A percentile compares a stretch with the other conserved stretches of the same genome.
phyloP scores from a whole-genome alignment of 139 green algal species.

The Coelastrella sp. region DNA sequence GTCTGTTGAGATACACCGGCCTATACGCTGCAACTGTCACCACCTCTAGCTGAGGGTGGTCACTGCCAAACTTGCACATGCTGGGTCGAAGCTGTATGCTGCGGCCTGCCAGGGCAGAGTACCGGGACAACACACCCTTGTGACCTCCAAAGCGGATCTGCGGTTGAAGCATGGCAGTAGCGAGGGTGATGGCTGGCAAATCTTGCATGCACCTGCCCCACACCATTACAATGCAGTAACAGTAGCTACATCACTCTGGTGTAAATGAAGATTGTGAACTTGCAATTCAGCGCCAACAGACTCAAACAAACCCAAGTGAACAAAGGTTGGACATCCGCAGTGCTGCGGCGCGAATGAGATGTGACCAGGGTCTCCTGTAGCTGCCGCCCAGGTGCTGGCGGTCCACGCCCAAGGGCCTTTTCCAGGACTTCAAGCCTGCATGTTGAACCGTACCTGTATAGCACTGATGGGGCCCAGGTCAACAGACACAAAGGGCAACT shows the following conservation, averaged over 20 bases:
- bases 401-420: too few species aligned
- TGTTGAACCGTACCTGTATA: conserved; percentile 25
- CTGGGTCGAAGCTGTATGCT: conserved; percentile 44
- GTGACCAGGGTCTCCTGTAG: too few species aligned
- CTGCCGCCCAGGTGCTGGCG: too few species aligned
- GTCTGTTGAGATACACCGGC: conserved; percentile 65
- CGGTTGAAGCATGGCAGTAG: not conserved
- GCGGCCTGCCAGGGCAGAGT: not conserved
- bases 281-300: too few species aligned
- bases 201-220: too few species aligned
- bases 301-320: too few species aligned
- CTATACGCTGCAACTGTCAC: conserved; percentile 29
- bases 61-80: conserved; percentile 66
- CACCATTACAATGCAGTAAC: too few species aligned
- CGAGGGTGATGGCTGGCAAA: too few species aligned
- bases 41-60: conserved; percentile 54
- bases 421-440: not conserved
- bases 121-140: conserved; percentile 58
- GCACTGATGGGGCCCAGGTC: conserved; percentile 13
- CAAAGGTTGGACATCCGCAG: too few species aligned
- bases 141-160: conserved; percentile 57
- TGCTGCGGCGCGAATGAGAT: too few species aligned
- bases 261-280: too few species aligned
- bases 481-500: not conserved
- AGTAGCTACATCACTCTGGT: too few species aligned